These are phyloP conservation scores for Rhododendron kiyosumense DNA, from an alignment of 148 eudicot genomes.

Conservation along the genomic window DNA sequence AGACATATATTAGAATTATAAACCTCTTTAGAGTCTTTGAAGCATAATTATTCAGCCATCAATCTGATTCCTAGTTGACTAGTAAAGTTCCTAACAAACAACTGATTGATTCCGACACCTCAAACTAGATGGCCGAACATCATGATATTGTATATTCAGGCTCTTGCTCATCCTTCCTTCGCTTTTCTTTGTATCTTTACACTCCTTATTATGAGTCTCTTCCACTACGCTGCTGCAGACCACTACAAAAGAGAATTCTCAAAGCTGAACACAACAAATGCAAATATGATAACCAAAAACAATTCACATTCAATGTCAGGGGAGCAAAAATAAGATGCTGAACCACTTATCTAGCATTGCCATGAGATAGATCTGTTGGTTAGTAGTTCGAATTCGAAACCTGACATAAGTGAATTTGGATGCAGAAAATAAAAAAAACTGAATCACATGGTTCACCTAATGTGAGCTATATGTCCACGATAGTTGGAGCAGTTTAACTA, in stretches of 20 bases:
- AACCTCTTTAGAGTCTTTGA: neutral
- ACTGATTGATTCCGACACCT: neutral
- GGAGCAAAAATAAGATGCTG: neutral
- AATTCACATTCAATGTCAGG: neutral
- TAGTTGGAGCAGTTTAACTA: no score
- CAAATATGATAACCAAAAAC: no score
- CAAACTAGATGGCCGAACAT: neutral
- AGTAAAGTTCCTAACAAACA: neutral
- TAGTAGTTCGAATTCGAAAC: no score
- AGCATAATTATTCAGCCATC: no score
- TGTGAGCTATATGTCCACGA: no score
- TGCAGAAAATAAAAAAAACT: no score
- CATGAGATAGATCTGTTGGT: no score
- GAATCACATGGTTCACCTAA: no score
- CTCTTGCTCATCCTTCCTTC: neutral
- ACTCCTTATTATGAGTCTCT: neutral
- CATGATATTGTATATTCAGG: neutral
- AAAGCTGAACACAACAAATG: neutral
- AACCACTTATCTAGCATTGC: no score
- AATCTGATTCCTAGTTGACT: neutral
- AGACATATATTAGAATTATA: neutral
- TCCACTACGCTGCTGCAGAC: neutral
- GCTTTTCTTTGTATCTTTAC: neutral
- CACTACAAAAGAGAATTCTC: neutral
- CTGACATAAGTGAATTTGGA: no score